Conservation (phyloP, 192 early-diverging fungal genomes). For the Geosiphon pyriformis region DNA sequence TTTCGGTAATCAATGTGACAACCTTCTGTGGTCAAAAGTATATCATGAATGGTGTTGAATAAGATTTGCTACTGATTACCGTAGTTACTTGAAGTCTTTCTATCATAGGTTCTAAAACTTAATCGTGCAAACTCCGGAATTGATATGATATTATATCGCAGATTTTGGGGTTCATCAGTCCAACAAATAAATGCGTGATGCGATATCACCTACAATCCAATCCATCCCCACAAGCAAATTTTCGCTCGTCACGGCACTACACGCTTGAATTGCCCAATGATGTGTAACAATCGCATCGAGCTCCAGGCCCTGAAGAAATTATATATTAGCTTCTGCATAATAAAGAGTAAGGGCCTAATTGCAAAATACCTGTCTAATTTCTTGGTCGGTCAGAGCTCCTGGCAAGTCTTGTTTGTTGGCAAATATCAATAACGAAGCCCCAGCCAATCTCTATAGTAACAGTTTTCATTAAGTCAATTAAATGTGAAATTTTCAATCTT, state of each 20-base stretch:
- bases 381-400: constrained; percentile 63
- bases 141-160: too few species aligned
- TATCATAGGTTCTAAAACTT: too few species aligned
- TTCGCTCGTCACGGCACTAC: constrained; percentile 84
- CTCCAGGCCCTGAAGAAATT: constrained; percentile 50
- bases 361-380: constrained; percentile 75
- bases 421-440: constrained; percentile 89
- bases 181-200: constrained; percentile 76
- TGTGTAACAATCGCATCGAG: constrained; percentile 74
- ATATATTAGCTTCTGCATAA: too few species aligned
- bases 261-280: constrained; percentile 89
- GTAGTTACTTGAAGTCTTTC: too few species aligned
- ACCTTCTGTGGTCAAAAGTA: not conserved
- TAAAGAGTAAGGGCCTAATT: too few species aligned
- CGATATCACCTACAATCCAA: constrained; percentile 92
- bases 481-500: not conserved
- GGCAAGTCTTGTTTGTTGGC: constrained; percentile 98
- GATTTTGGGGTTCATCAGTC: too few species aligned
- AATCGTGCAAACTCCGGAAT: too few species aligned
- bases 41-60: too few species aligned
- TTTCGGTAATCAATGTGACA: not conserved
- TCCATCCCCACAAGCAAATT: constrained; percentile 87
- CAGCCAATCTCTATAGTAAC: constrained; percentile 67
- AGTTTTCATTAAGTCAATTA: not conserved
- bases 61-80: too few species aligned